These are phyloP conservation scores for Aspergillus sojae DNA, from an alignment of 2,329 filamentous ascomycete genomes.

Conservation along the genomic window DNA sequence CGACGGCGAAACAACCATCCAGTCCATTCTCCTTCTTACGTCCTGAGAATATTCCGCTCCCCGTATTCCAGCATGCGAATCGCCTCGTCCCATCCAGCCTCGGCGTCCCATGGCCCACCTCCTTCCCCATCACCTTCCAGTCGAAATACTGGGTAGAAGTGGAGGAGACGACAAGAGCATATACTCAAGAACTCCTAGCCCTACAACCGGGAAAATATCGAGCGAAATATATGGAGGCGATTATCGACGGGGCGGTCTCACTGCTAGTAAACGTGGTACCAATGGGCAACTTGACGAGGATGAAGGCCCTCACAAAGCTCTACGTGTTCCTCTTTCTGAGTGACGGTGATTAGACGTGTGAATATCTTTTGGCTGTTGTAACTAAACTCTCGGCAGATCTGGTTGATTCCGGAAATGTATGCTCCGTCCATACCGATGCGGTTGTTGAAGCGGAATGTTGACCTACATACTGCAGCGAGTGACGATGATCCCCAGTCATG, in stretches of 20 bases:
- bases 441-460: not conserved
- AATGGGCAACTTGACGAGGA: conserved; percentile 5
- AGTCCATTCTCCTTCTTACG: conserved; percentile 8
- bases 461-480: not conserved
- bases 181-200: not conserved
- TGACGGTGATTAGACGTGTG: conserved; percentile 12
- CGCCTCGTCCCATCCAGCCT: conserved; percentile 8
- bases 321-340: conserved; percentile 17
- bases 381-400: conserved; percentile 7
- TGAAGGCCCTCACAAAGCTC: conserved; percentile 10
- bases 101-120: conserved; percentile 17
- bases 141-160: conserved; percentile 18
- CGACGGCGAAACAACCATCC: not conserved
- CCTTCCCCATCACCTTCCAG: conserved; percentile 12
- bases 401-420: conserved; percentile 11
- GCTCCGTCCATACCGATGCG: not conserved
- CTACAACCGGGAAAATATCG: not conserved
- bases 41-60: not conserved
- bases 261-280: conserved; percentile 12
- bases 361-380: not conserved
- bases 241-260: conserved; percentile 14
- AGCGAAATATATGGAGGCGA: conserved; percentile 4
- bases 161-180: conserved; percentile 10
- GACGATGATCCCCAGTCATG: not conserved
- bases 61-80: conserved; percentile 5